Percentiles rank a stretch among this genome's conserved stretches.
These are phyloP conservation scores for Saussurea involucrata DNA, from an alignment of 129 eudicot genomes.

Conservation along the genomic window DNA sequence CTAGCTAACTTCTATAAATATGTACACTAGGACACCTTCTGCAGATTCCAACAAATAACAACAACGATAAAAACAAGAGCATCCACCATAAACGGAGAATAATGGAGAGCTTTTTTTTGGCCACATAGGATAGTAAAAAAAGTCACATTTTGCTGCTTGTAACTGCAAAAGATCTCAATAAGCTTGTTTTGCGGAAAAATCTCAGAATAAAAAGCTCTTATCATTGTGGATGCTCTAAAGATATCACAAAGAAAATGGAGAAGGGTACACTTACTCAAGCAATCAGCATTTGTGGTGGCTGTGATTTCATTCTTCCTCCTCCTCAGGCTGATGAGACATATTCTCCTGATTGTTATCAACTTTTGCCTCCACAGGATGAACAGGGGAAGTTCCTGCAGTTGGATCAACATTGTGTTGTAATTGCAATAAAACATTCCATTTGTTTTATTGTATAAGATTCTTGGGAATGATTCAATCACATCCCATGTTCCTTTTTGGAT, in stretches of 20 bases:
- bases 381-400: conserved; percentile 26
- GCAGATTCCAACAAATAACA: conserved; percentile 5
- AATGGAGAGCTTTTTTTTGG: not conserved
- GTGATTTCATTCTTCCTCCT: conserved; percentile 28
- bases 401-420: not conserved
- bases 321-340: conserved; percentile 12
- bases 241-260: not conserved
- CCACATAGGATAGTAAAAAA: not conserved
- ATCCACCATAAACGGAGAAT: not conserved
- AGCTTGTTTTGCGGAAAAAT: not conserved
- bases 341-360: not conserved
- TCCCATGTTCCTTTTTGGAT: not conserved
- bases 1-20: conserved; percentile 7
- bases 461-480: not conserved
- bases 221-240: not conserved
- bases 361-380: conserved; percentile 32
- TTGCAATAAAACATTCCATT: not conserved
- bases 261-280: conserved; percentile 6
- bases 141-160: not conserved
- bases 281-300: not conserved
- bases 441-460: not conserved
- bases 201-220: not conserved
- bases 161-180: not conserved
- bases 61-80: not conserved
- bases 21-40: conserved; percentile 26